Evolutionary conservation across 345 rosid species (phyloP).

Genomic region (Euclidium syriacum): DNA sequence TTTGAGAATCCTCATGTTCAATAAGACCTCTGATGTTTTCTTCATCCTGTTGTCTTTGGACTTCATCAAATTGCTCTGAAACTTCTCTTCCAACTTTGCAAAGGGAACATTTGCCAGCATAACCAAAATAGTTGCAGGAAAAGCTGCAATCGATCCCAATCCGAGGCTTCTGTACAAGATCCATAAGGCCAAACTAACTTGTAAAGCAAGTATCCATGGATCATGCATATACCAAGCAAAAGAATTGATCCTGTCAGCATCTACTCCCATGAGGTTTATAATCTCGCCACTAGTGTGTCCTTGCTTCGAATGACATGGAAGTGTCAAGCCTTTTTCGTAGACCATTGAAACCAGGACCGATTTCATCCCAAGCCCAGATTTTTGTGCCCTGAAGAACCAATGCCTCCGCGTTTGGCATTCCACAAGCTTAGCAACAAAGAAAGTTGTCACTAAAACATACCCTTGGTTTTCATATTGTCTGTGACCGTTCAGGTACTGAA

Average conservation of each 20-base stretch:
- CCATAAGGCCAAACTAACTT: conserved; percentile 46
- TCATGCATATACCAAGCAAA: conserved; percentile 54
- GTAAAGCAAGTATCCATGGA: conserved; percentile 47
- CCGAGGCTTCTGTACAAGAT: conserved; percentile 55
- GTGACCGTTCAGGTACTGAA: conserved; percentile 41
- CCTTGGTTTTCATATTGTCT: conserved; percentile 39
- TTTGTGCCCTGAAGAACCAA: conserved; percentile 38
- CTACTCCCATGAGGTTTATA: conserved; percentile 54
- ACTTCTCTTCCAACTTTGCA: conserved; percentile 42
- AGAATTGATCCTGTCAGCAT: conserved; percentile 48
- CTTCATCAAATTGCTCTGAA: conserved; percentile 47
- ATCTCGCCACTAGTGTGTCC: conserved; percentile 63
- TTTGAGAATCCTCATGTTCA: conserved; percentile 73
- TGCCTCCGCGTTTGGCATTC: conserved; percentile 52
- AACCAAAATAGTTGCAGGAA: conserved; percentile 38
- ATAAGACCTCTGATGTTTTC: conserved; percentile 57
- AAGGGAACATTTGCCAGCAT: conserved; percentile 53
- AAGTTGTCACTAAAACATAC: conserved; percentile 35
- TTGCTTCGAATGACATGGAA: conserved; percentile 43
- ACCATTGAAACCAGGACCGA: conserved; percentile 40
- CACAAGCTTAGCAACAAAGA: conserved; percentile 47
- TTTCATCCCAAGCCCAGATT: conserved; percentile 42
- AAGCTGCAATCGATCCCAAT: conserved; percentile 42
- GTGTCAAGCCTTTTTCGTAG: conserved; percentile 52
- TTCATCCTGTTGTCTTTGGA: conserved; percentile 57